These are phyloP conservation scores for Periconia digitata DNA, from an alignment of 2,329 filamentous ascomycete species.

Conservation along the genomic window DNA sequence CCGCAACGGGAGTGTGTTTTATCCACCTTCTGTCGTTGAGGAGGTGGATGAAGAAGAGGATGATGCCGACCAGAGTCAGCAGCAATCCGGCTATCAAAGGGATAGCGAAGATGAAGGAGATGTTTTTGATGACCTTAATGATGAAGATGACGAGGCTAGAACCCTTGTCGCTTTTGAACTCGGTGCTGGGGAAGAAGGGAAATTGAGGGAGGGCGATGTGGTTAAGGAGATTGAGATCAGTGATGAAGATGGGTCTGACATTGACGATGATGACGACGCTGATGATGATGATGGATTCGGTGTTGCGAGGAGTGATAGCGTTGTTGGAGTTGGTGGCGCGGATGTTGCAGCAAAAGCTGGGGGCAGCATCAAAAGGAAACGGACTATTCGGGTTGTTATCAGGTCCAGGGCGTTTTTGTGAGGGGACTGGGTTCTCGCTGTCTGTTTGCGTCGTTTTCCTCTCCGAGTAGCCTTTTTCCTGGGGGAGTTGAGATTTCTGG, in stretches of 20 bases:
- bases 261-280: conserved; percentile 16
- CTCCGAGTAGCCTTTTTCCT: too few species aligned
- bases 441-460: too few species aligned
- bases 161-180: conserved; percentile 7
- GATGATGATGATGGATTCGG: conserved; percentile 13
- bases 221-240: conserved; percentile 19
- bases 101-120: conserved; percentile 6
- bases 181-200: neutral
- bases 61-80: conserved; percentile 4
- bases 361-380: conserved; percentile 22
- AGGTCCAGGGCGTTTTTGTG: conserved; percentile 39
- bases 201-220: conserved; percentile 7
- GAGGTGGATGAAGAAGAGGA: conserved; percentile 15
- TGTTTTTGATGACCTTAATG: neutral
- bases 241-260: conserved; percentile 12
- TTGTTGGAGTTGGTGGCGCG: neutral
- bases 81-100: conserved; percentile 22
- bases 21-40: conserved; percentile 31
- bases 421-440: too few species aligned
- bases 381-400: conserved; percentile 36
- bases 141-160: conserved; percentile 3
- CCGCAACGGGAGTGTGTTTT: conserved; percentile 8
- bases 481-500: too few species aligned
- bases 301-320: conserved; percentile 9
- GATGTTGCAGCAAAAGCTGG: too few species aligned